Evolutionary conservation across 2,329 filamentous ascomycete genomes (phyloP), one percentile per base, ranked within the genome.

Genomic region (Talaromyces rugulosus): DNA sequence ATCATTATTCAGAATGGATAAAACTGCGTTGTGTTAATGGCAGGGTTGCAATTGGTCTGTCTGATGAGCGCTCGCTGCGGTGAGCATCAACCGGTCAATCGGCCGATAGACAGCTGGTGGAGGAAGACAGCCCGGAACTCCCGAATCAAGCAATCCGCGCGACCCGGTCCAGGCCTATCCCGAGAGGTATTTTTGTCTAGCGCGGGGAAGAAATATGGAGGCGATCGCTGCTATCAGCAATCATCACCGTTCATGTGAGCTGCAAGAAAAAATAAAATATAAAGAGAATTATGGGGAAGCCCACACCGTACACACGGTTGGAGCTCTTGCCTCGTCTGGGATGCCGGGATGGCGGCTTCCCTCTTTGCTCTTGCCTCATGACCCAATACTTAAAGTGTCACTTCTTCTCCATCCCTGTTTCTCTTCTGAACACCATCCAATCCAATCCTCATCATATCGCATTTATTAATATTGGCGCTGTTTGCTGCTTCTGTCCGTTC

Each of bases 201-300:
- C 44, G 44, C 44, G 44, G 44, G 44, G 44, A 14, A 47, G 44
- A 47, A 23, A 4, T 27, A 47, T 47, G 44, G 44, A 27, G 44
- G 44, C 44, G 44, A 47, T 27, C 12, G 44, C 44, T 47, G 44
- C 23, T 47, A 47, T 47, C 44, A 47, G 44, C 23, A 18, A 47
- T 27, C 44, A 14, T 27, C 44, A 47, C 8, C 18, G 62, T 64
- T 57, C 62, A 64, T 75, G 72, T 74, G 73, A 73, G 65, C 72
- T 66, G 61, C 40, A 68, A 69, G 69, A 66, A 67, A 36, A 47
- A 42, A 51, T 18, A 68, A 66, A 65, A 47, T 40, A 33, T 59
- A 28, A 30, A 34, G 44, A 55, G 11, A 44, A 56, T 44, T 56
- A 60, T 64, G 63, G 62, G 63, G 62, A 63, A 61, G 47, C 60